Evolutionary conservation across 2,329 filamentous ascomycete species (phyloP).

Genomic region (Alternaria angustiovoidea): DNA sequence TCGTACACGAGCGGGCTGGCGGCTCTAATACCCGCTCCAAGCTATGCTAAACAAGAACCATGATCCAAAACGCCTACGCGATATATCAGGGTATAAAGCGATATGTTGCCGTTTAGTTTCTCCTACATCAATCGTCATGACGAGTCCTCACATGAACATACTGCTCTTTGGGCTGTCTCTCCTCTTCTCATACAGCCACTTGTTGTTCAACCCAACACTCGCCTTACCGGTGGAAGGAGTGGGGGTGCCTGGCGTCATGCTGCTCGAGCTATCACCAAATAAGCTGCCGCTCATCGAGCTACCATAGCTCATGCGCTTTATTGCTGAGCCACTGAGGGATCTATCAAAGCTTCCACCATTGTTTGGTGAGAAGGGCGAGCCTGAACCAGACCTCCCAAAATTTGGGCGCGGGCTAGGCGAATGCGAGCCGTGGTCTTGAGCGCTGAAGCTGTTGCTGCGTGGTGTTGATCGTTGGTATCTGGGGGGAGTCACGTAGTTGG

Average conservation of each 20-base stretch:
- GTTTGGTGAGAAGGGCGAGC: conserved; percentile 60
- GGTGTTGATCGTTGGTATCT: conserved; percentile 82
- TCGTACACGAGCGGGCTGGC: conserved; percentile 3
- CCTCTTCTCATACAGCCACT: conserved; percentile 92
- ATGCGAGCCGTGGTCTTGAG: conserved; percentile 54
- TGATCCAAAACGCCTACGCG: conserved; percentile 32
- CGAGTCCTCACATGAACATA: conserved; percentile 33
- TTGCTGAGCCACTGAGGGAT: conserved; percentile 61
- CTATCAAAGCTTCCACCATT: conserved; percentile 69
- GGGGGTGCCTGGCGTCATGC: conserved; percentile 66
- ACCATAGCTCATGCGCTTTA: conserved; percentile 69
- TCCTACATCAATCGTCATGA: not conserved
- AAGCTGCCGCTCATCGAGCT: conserved; percentile 55
- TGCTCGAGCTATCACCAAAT: conserved; percentile 52
- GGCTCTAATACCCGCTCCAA: not conserved
- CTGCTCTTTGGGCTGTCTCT: conserved; percentile 58
- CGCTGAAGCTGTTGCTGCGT: conserved; percentile 65
- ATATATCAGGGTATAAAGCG: conserved; percentile 47
- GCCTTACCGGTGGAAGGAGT: conserved; percentile 69
- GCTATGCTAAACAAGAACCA: conserved; percentile 8
- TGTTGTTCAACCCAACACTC: conserved; percentile 83
- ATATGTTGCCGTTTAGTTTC: conserved; percentile 18
- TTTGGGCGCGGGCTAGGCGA: conserved; percentile 63
- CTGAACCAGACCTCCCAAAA: conserved; percentile 36
- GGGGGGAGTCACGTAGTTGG: conserved; percentile 82